A percentile compares a stretch with the other conserved stretches of the same genome.
These are phyloP conservation scores for Diplosphaera chodatii DNA, from an alignment of 139 green algal species.

Conservation along the genomic window DNA sequence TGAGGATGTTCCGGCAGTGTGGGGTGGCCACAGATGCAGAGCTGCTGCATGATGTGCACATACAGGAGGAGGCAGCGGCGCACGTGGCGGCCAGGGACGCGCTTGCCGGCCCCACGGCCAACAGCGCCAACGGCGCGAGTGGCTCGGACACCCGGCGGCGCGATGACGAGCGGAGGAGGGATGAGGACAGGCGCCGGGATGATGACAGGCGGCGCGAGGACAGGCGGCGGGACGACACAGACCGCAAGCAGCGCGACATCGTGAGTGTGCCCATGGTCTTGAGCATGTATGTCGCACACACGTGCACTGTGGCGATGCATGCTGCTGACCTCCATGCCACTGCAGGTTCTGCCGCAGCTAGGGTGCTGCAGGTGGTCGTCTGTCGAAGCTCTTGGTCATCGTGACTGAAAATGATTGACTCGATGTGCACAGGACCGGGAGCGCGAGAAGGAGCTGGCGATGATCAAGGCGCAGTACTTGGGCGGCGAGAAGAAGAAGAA, in stretches of 20 bases:
- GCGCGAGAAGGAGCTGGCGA: constrained; percentile 75
- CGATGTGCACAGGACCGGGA: constrained; percentile 51
- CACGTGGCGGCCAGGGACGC: not conserved
- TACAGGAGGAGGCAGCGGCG: not conserved
- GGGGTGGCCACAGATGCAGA: no score
- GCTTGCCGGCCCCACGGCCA: no score
- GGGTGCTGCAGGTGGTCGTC: not conserved
- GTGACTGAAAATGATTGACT: no score
- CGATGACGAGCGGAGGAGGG: not conserved
- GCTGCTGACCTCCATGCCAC: no score
- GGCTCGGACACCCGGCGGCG: no score
- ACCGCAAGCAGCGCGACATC: not conserved
- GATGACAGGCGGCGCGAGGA: constrained; percentile 1
- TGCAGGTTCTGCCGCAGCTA: no score
- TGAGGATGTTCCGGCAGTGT: no score
- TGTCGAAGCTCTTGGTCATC: no score
- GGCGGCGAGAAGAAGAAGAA: constrained; percentile 75
- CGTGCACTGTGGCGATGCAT: no score
- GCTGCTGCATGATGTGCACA: not conserved
- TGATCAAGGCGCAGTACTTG: constrained; percentile 92
- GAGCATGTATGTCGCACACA: no score
- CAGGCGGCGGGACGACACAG: not conserved
- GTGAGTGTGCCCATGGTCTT: no score
- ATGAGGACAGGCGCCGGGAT: constrained; percentile 2
- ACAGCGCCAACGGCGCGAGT: no score